phyloP scores from a whole-genome alignment of 257 asterid species.

The Perilla frutescens region DNA sequence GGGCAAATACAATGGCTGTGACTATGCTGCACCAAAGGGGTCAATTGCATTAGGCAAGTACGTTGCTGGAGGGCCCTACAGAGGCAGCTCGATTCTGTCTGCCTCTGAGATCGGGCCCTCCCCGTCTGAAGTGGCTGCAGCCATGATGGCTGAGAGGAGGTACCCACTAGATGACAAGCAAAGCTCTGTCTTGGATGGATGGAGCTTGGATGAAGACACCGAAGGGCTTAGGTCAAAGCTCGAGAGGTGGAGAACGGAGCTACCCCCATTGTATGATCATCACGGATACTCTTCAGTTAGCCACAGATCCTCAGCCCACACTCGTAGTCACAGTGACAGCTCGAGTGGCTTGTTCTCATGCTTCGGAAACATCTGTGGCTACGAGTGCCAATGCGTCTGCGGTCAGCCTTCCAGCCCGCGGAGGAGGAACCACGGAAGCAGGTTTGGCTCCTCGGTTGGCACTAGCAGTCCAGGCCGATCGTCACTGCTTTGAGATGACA shows the following conservation, averaged over 20 bases:
- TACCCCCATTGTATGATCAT: constrained; percentile 52
- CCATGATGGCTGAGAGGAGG: constrained; percentile 26
- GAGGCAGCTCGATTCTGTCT: constrained; percentile 40
- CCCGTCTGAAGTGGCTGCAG: constrained; percentile 72
- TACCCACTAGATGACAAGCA: constrained; percentile 55
- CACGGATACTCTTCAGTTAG: constrained; percentile 47
- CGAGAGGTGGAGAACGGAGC: constrained; percentile 71
- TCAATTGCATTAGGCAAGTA: too few relatives aligned
- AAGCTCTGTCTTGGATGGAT: constrained; percentile 70
- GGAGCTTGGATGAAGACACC: constrained; percentile 65
- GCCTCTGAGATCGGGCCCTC: constrained; percentile 76
- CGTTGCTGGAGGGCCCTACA: neutral
- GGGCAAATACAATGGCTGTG: constrained; percentile 15
- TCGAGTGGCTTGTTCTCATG: constrained; percentile 54
- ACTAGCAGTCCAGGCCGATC: constrained; percentile 36
- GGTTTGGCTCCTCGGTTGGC: constrained; percentile 44
- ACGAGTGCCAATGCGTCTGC: constrained; percentile 58
- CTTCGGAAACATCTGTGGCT: constrained; percentile 62
- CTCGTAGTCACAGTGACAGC: constrained; percentile 35
- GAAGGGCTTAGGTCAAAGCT: constrained; percentile 76
- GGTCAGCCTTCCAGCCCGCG: constrained; percentile 46
- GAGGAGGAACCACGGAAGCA: constrained; percentile 20
- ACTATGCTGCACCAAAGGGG: too few relatives aligned
- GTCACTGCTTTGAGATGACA: constrained; percentile 37
- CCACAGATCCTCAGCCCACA: constrained; percentile 33